Evolutionary conservation across 768 basidiomycete genomes (phyloP).

Genomic region (Tricholoma hemisulphureum): DNA sequence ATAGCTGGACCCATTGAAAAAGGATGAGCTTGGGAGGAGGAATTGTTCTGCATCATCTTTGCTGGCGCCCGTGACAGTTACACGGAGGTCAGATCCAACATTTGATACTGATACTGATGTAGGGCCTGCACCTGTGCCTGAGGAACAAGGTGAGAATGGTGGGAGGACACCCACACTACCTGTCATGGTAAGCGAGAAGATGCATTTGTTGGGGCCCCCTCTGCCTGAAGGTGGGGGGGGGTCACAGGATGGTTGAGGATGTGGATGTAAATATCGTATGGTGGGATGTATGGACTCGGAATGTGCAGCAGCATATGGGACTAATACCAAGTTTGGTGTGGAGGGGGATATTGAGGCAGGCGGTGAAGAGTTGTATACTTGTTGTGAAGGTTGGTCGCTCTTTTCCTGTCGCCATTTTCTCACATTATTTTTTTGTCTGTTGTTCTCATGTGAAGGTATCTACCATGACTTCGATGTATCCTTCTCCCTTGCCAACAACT

Average conservation of each 20-base stretch:
- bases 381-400: conserved; percentile 22
- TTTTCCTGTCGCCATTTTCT: background rate
- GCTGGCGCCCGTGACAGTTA: conserved; percentile 2
- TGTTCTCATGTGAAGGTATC: conserved; percentile 16
- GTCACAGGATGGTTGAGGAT: background rate
- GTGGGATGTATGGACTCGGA: background rate
- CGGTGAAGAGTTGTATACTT: conserved; percentile 27
- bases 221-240: background rate
- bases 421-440: too few species aligned
- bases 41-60: conserved; percentile 5
- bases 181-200: conserved; percentile 14
- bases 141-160: conserved; percentile 5
- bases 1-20: conserved; percentile 21
- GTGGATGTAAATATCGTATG: background rate
- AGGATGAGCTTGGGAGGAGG: conserved; percentile 5
- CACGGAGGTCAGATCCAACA: conserved; percentile 9
- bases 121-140: background rate
- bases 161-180: conserved; percentile 6
- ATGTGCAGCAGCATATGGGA: background rate
- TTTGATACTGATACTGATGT: background rate
- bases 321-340: background rate
- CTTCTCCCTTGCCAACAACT: background rate
- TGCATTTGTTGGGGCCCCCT: conserved; percentile 14
- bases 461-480: conserved; percentile 20
- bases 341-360: conserved; percentile 13